Base-by-base conservation (phyloP, 2,329 filamentous ascomycete species). In the Phyllosticta citrichinensis region DNA sequence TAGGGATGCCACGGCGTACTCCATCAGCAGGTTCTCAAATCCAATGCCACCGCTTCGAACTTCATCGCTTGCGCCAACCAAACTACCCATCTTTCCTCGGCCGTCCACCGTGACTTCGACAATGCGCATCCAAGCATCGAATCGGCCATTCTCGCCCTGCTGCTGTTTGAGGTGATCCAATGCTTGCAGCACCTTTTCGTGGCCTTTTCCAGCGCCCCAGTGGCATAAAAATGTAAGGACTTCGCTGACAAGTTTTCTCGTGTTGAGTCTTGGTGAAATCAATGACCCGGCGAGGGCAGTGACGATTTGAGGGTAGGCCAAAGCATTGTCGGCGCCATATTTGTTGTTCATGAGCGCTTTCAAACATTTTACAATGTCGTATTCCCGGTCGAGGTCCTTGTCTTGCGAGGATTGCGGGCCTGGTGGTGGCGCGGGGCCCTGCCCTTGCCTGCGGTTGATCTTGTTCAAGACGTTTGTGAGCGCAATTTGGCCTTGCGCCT, bases 321-420 rank as follows among this genome's bases (percentile, higher is more conserved):
- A 80, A 19, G 94, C 94, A 81, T 99, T 92, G 72, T 99, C 94
- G 64, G 94, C 94, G 64, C 94, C 94, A 73, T 96, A 97, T 73
- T 96, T 97, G 83, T 97, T 99, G 84, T 99, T 99, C 88, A 97
- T 96, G 62, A 97, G 77, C 33, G 92, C 91, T 79, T 97, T 97
- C 62, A 99, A 77, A 77, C 94, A 97, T 77, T 99, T 99, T 71
- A 96, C 85, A 64, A 99, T 96, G 71, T 97, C 94, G 72, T 97
- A 97, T 76, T 96, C 92, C 66, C 88, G 85, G 70, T 97, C 92
- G 56, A 94, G 80, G 70, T 93, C 89, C 73, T 88, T 91, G 68
- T 96, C 91, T 8, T 70, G 66, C 62, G 78, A 83, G 27, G 79
- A 83, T 10, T 66, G 64, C 35, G 80, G 75, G 52, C 68, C 71